Evolutionary conservation across 768 basidiomycete species (phyloP), one percentile per base, ranked within the genome.

Genomic region (Tylopilus balloui): DNA sequence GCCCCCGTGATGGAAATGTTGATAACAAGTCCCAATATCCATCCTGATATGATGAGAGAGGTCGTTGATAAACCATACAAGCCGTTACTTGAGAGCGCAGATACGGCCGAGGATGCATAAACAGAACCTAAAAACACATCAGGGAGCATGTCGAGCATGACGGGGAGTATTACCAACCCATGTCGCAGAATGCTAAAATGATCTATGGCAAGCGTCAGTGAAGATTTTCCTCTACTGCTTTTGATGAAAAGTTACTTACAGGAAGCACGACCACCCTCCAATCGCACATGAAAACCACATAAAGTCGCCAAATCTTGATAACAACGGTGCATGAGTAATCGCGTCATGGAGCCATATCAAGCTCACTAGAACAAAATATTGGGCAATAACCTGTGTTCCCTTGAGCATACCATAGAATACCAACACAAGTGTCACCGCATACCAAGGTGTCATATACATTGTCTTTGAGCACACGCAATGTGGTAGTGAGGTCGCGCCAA

Each of bases 271-370:
- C 6, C 3, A 38, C 42, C 9, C 3, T 50, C 48, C 42, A 50
- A 6, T 50, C 5, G 20, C 5, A 24, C 21, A 32, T 6, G 29
- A 38, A 50, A 13, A 50, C 42, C 10, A 45, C 43, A 32, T 45
- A 50, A 25, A 50, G 38, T n/a, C 49, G 43, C 48, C 48, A 51
- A 17, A 41, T 45, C 48, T 53, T 10, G 12, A 20, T 7, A 28
- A n/a, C 19, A 36, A 11, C 7, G 1, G n/a, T 7, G 2, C 21
- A 17, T 35, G 23, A 24, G 32, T 17, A 7, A 3, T 6, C 10
- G 3, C 15, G 25, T 36, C n/a, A 31, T 28, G 14, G 11, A 37
- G 12, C 17, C 4, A 21, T 20, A 3, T 20, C n/a, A 7, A 42
- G 29, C 49, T 32, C 34, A 38, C 44, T 6, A 41, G 15, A 10